Conservation (phyloP, 2,329 filamentous ascomycete genomes). For the Teratosphaeria gauchensis region DNA sequence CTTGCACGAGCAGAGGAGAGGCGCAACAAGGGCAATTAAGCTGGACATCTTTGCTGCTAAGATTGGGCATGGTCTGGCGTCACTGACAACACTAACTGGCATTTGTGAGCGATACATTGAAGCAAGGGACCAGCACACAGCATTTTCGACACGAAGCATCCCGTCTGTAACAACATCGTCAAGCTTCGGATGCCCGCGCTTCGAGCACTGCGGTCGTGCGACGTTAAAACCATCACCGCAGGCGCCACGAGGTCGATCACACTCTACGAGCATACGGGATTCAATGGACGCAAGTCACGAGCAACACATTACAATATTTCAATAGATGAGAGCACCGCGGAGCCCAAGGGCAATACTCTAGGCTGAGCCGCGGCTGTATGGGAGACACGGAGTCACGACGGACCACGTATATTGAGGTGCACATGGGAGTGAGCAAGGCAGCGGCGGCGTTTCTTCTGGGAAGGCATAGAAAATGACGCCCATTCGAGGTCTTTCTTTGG, state of each 20-base stretch:
- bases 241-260: background rate
- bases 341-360: background rate
- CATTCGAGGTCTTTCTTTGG: background rate
- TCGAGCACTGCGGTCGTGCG: background rate
- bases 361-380: background rate
- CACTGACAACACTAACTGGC: background rate
- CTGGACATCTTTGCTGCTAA: background rate
- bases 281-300: background rate
- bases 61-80: background rate
- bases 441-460: background rate
- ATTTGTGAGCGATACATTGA: background rate
- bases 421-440: background rate
- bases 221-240: background rate
- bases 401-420: background rate
- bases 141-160: background rate
- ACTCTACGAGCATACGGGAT: background rate
- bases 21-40: slow-evolving; percentile 35
- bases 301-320: background rate
- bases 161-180: background rate
- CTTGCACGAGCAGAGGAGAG: slow-evolving; percentile 73
- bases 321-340: background rate
- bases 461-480: background rate
- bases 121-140: background rate
- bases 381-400: background rate
- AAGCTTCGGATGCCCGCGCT: background rate